Evolutionary conservation across 192 early-diverging fungal species (phyloP), one percentile per base, ranked within the genome.

Genomic region (Coemansia sp.): DNA sequence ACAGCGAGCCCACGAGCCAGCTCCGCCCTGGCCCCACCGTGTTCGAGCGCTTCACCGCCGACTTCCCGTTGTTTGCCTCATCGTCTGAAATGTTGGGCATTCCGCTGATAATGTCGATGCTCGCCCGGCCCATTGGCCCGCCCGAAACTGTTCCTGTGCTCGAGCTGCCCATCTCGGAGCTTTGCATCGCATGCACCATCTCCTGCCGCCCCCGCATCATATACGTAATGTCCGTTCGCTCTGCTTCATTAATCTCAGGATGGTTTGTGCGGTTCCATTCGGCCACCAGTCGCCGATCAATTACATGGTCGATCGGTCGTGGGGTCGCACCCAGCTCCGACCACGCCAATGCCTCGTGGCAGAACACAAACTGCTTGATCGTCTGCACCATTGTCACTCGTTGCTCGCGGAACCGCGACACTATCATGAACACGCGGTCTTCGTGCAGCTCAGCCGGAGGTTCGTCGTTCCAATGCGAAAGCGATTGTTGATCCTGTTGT

Each of bases 331-430:
- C 66, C 17, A 82, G 60, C 38, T 62, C 61, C 18, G 68, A 70
- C 87, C 87, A 89, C 50, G 74, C 63, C 58, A 92, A 71, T 2
- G 91, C 87, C 61, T 93, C 90, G 63, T 94, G 92, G 71, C 89
- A 91, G 66, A 92, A 93, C 20, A 84, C 87, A 82, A 86, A 95
- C 79, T 95, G 93, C 46, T 79, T 63, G 37, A 88, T 64, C 2
- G 88, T 89, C 73, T 95, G 93, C n/a, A 95, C 93, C 85, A 91
- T 88, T 10, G 82, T 80, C 28, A 94, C 73, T 24, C 93, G 84
- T 63, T 93, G 91, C 64, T 87, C 84, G 60, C 92, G 75, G 66
- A 95, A 86, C 5, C 77, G 72, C 34, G 75, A 76, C 49, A 92
- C 82, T 0, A 84, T 71, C 55, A 84, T 74, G 24, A 82, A 85